Base-by-base conservation (phyloP, 371 early-diverging fungal species). In the Apophysomyces trapeziformis region DNA sequence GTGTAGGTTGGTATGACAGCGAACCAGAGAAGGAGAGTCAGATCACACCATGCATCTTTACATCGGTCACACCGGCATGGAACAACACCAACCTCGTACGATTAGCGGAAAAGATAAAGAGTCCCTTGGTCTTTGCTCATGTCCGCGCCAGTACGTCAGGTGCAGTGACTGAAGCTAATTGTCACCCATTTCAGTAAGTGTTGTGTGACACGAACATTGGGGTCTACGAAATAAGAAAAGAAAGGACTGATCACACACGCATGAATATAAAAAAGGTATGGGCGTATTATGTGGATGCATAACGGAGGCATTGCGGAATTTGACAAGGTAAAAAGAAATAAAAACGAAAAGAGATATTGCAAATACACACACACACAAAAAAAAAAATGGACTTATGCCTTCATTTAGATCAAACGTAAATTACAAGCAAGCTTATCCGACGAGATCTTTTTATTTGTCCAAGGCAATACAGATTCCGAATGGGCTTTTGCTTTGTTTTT, bases 241-340 rank as follows among this genome's bases (percentile, higher is more conserved):
- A 46, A 41, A 18, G 32, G 32, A 2, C 41, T 41, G 41, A 41
- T 41, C 41, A 41, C 41, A 41, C 41, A 13, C 41, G 41, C 41
- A 41, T 41, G 1, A 13, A 11, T 41, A 8, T 41, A 8, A 8
- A 41, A 41, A 41, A 88, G 83, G 66, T 84, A 74, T 68, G 93
- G 92, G 32, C 83, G 86, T 46, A 77, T 94, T 18, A 92, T 94
- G 93, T 94, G 91, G 86, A 94, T 94, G 94, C 94, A 94, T 80
- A 93, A 94, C 74, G 94, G 94, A 46, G 80, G 85, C 67, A 90
- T 94, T 67, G 85, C 85, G 45, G 78, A 87, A 61, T 94, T 94
- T 61, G 76, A 85, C 59, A 88, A 85, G 81, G 85, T 87, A 78
- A 63, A 21, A 26, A 60, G 57, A 60, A 58, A 7, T 38, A 38